Conservation (phyloP, 192 early-diverging fungal genomes). For the Chytriomyces hyalinus region DNA sequence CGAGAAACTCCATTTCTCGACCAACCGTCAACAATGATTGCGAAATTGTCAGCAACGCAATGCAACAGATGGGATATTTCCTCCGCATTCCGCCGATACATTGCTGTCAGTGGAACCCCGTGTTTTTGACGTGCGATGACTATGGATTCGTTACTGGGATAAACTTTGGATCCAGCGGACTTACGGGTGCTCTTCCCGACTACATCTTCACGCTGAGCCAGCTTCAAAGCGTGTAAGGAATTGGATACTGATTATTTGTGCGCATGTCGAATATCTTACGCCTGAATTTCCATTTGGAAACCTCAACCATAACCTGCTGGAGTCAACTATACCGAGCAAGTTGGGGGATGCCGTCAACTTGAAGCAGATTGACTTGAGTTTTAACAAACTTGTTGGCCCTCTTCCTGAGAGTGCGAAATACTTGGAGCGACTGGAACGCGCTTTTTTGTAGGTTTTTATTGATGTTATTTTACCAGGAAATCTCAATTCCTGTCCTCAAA, state of each 20-base stretch:
- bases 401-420: neutral
- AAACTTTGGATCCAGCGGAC: neutral
- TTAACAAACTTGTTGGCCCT: neutral
- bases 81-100: neutral
- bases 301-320: neutral
- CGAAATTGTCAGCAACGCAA: neutral
- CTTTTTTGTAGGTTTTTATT: neutral
- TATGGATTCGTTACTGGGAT: neutral
- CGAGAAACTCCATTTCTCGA: neutral
- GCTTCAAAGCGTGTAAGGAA: neutral
- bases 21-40: neutral
- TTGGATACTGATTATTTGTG: neutral
- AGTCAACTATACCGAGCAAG: neutral
- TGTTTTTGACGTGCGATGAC: neutral
- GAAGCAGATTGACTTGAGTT: neutral
- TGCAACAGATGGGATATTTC: neutral
- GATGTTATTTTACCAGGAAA: neutral
- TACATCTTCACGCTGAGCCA: neutral
- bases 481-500: neutral
- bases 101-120: neutral
- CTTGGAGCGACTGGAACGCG: neutral
- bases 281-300: neutral
- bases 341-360: neutral
- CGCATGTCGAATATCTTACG: too few relatives aligned
- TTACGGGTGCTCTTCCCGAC: neutral